phyloP scores from a whole-genome alignment of 257 asterid species.

The Solanum neorickii region DNA sequence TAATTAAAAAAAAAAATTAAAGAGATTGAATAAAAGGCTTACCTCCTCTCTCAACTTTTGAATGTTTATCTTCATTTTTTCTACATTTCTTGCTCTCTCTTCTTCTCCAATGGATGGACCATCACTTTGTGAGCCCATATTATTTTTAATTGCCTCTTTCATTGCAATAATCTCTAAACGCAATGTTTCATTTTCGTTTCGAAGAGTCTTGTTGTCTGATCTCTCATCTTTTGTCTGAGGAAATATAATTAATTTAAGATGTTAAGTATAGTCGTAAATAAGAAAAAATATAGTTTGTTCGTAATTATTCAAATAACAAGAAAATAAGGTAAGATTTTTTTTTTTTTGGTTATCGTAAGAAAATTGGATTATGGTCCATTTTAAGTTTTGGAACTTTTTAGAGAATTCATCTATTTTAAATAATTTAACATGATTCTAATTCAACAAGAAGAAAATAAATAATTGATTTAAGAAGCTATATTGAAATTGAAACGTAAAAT shows the following conservation, averaged over 20 bases:
- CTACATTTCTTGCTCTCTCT: slow-evolving; percentile 5
- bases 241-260: neutral
- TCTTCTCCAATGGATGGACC: slow-evolving; percentile 25
- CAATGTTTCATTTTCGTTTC: slow-evolving; percentile 37
- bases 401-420: neutral
- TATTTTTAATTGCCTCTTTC: slow-evolving; percentile 29
- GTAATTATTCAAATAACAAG: neutral
- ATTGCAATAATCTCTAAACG: slow-evolving; percentile 37
- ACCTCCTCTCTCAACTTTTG: neutral
- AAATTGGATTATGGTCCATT: neutral
- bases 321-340: neutral
- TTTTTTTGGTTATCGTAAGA: neutral
- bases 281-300: neutral
- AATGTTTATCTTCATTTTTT: neutral
- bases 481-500: neutral
- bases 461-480: neutral
- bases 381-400: neutral
- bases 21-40: neutral
- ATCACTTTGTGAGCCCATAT: slow-evolving; percentile 24
- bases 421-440: neutral
- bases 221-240: slow-evolving; percentile 43
- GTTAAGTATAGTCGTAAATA: neutral
- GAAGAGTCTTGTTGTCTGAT: slow-evolving; percentile 34
- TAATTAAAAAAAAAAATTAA: neutral
- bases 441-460: neutral